A percentile compares a stretch with the other conserved stretches of the same genome.
These are phyloP conservation scores for Aspergillus ibericus DNA, from an alignment of 2,329 filamentous ascomycete genomes.

Conservation along the genomic window DNA sequence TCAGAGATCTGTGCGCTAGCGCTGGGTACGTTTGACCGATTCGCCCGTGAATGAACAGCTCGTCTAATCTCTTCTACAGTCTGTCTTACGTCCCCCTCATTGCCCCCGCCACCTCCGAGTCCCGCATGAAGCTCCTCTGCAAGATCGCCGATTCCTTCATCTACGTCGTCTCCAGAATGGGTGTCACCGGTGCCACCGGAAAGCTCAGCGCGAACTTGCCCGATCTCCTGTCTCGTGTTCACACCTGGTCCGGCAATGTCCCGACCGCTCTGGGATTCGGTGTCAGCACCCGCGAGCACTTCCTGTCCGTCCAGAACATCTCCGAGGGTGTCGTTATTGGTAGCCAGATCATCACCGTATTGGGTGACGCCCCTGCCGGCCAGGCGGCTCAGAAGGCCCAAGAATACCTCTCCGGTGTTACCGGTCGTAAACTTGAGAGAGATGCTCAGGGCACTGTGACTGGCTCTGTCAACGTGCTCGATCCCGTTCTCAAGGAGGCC, in stretches of 20 bases:
- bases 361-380: slow-evolving; percentile 67
- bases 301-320: slow-evolving; percentile 76
- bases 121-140: slow-evolving; percentile 93
- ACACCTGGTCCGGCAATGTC: slow-evolving; percentile 86
- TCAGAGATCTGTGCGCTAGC: slow-evolving; percentile 36
- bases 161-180: slow-evolving; percentile 96
- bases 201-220: slow-evolving; percentile 79
- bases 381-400: slow-evolving; percentile 71
- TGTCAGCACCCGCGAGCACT: slow-evolving; percentile 93
- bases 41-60: not conserved
- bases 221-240: slow-evolving; percentile 78
- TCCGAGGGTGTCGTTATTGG: slow-evolving; percentile 96
- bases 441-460: slow-evolving; percentile 51
- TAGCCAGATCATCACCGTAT: slow-evolving; percentile 84
- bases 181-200: slow-evolving; percentile 88
- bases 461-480: slow-evolving; percentile 68
- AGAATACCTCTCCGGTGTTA: slow-evolving; percentile 79
- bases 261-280: slow-evolving; percentile 94
- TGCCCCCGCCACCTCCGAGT: slow-evolving; percentile 86
- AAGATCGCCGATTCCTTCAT: slow-evolving; percentile 97
- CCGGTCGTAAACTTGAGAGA: slow-evolving; percentile 54
- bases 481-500: slow-evolving; percentile 63
- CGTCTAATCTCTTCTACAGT: slow-evolving; percentile 40
- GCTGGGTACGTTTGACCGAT: slow-evolving; percentile 27
- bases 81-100: slow-evolving; percentile 97